These are phyloP conservation scores for Cercophora scortea DNA, from an alignment of 495 filamentous ascomycete species.

Conservation along the genomic window DNA sequence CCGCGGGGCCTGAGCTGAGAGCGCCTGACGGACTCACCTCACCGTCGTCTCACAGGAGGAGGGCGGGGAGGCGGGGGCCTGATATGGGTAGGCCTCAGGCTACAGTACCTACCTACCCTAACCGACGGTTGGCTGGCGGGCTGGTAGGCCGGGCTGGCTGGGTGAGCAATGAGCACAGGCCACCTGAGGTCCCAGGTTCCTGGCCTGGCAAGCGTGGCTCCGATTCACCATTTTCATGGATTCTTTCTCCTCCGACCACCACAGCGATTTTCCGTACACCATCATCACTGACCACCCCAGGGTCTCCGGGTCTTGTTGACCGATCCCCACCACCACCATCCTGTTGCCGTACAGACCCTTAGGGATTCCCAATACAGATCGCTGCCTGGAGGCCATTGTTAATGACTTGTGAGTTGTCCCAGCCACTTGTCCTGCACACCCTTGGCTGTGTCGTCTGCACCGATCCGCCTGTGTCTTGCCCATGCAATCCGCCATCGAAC, in stretches of 20 bases:
- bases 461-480: constrained; percentile 23
- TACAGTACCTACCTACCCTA: too few species aligned
- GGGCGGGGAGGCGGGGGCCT: too few species aligned
- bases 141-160: too few species aligned
- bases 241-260: constrained; percentile 26
- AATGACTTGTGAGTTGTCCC: constrained; percentile 32
- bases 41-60: too few species aligned
- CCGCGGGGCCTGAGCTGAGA: too few species aligned
- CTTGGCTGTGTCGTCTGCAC: constrained; percentile 6
- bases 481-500: constrained; percentile 35
- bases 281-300: constrained; percentile 24
- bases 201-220: constrained; percentile 9
- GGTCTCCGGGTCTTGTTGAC: constrained; percentile 16
- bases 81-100: too few species aligned
- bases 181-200: constrained; percentile 3
- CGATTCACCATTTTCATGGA: constrained; percentile 26
- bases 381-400: constrained; percentile 26
- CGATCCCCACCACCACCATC: constrained; percentile 15
- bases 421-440: constrained; percentile 6
- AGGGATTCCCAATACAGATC: constrained; percentile 4
- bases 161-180: constrained; percentile 16
- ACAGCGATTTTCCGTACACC: constrained; percentile 28
- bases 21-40: too few species aligned
- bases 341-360: constrained; percentile 6
- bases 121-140: too few species aligned